Percentiles rank a stretch among this genome's conserved stretches.
phyloP scores from a whole-genome alignment of 2,329 filamentous ascomycete genomes.

The Pyrenophora tritici-repentis region DNA sequence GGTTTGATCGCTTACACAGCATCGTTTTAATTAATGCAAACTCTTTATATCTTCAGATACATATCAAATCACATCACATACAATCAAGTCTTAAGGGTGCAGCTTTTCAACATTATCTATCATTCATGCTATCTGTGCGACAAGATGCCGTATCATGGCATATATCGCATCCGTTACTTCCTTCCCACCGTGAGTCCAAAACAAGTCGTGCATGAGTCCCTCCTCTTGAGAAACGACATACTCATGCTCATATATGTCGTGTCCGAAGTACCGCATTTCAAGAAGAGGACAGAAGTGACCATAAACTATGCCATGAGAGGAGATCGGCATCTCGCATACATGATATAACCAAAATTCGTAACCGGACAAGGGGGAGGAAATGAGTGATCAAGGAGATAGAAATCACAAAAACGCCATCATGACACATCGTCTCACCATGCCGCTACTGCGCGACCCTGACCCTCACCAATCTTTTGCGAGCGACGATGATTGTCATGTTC shows the following conservation, averaged over 20 bases:
- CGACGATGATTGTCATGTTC: conserved; percentile 39
- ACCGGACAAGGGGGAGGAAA: conserved; percentile 1
- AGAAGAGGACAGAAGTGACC: conserved; percentile 9
- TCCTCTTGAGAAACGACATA: neutral
- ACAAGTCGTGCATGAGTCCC: neutral
- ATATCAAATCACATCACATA: neutral
- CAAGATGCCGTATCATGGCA: neutral
- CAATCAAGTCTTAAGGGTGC: neutral
- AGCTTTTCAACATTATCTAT: conserved; percentile 10
- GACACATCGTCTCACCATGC: conserved; percentile 12
- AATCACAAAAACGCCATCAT: conserved; percentile 26
- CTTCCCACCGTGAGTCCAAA: conserved; percentile 2
- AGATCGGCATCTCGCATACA: conserved; percentile 12
- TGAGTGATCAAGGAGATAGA: conserved; percentile 18
- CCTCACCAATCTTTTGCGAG: conserved; percentile 39
- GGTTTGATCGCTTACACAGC: neutral
- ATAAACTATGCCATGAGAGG: conserved; percentile 21
- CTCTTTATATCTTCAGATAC: neutral
- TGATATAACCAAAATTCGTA: conserved; percentile 10
- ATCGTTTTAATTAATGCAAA: no score
- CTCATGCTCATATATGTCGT: neutral
- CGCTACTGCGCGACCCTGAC: conserved; percentile 12
- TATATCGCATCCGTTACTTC: neutral
- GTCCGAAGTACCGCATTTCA: neutral
- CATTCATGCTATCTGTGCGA: conserved; percentile 8